A percentile compares a stretch with the other conserved stretches of the same genome.
Conservation (phyloP, 164 flowering plant genomes). For the Platanus orientalis region DNA sequence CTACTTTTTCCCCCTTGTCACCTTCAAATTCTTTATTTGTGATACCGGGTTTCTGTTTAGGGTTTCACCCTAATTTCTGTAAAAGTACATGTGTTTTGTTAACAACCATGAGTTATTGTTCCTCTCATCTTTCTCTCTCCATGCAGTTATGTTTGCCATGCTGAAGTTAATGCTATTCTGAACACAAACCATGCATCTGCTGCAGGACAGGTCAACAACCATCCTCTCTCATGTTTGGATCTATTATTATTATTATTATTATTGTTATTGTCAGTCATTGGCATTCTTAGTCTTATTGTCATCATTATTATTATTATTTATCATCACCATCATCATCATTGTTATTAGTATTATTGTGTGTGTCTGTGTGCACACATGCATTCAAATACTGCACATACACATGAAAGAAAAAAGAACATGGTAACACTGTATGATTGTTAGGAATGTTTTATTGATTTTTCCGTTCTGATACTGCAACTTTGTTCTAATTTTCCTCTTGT, state of each 20-base stretch:
- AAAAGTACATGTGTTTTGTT: background rate
- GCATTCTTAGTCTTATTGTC: too few species aligned
- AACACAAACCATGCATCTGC: slow-evolving; percentile 96
- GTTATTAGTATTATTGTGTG: too few species aligned
- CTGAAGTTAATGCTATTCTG: slow-evolving; percentile 94
- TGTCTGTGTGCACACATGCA: too few species aligned
- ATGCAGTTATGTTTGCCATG: slow-evolving; percentile 89
- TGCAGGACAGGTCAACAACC: slow-evolving; percentile 66
- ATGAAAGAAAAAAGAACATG: too few species aligned
- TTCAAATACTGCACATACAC: too few species aligned
- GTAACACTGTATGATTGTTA: too few species aligned
- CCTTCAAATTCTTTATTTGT: background rate
- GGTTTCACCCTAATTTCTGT: background rate
- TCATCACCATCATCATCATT: too few species aligned
- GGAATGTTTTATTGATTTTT: too few species aligned
- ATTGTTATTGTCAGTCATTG: too few species aligned
- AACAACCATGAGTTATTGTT: background rate
- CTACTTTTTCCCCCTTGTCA: background rate
- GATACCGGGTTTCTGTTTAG: background rate
- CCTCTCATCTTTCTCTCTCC: slow-evolving; percentile 4
- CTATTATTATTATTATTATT: background rate
- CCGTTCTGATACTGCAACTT: background rate
- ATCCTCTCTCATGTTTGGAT: background rate
- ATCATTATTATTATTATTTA: too few species aligned
- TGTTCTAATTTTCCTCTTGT: background rate